Evolutionary conservation across 495 filamentous ascomycete species (phyloP), one percentile per base, ranked within the genome.

Genomic region (Daldinia decipiens): DNA sequence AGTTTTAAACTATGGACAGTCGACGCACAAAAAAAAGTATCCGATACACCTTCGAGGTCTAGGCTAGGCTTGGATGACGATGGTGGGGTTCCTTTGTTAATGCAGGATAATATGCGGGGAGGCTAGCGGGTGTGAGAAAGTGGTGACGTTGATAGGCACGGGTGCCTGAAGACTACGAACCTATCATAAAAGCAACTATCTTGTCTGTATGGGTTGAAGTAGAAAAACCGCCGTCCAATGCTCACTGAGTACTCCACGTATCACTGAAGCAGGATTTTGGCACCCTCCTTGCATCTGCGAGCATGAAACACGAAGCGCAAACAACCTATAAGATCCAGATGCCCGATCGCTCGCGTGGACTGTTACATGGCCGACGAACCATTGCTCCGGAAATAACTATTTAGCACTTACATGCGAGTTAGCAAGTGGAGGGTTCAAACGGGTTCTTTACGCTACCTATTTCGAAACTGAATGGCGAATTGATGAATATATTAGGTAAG

Each of bases 51-150:
- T 36, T 36, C 3, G 12, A 36, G 47, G 26, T 31, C 52, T 39
- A 17, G 57, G 26, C 39, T 38, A 17, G 13, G 13, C 24, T 58
- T 65, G 26, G 51, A 71, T 71, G 69, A 71, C 69, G 69, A 71
- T 71, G 63, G 63, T 67, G 59, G 68, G 62, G 62, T 59, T 59
- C 43, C 43, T 9, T 47, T 47, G 19, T 47, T 13, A 12, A 47
- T 47, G 62, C 62, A 40, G 51, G 43, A 24, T 47, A 58, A 62
- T 66, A 17, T 66, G 68, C 68, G 68, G 68, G 68, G 62, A 71
- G 59, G 58, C 62, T 66, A 47, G 9, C 24, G 38, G 50, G 17
- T 24, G 15, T 7, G 58, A 47, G 65, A 52, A 19, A 64, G 29
- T 63, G 56, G 62, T 70, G 68, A 70, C 68, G 68, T 65, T 70